Evolutionary conservation across 345 rosid species (phyloP), one percentile per base, ranked within the genome.

Genomic region (Brassica nigra): DNA sequence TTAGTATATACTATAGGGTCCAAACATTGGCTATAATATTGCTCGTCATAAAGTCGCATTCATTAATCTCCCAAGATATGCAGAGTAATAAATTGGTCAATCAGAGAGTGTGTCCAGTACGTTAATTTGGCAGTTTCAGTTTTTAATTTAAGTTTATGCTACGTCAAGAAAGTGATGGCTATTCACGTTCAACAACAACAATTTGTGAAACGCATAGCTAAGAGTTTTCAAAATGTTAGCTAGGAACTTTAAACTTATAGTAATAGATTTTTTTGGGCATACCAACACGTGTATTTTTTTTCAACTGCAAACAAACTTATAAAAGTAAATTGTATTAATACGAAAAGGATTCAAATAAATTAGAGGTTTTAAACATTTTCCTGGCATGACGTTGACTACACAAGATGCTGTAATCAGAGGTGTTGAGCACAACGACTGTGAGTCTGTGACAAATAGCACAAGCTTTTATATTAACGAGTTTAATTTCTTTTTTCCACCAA

Each of bases 1-100:
- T 47, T 27, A 69, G n/a, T 14, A 14, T 37, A 37, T 44, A 44
- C 55, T n/a, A 49, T 49, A 49, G 6, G 52, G 39, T 47, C 12
- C 61, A 29, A 8, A 44, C 55, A 20, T 10, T 54, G 74, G 29
- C 47, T 16, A 55, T 15, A 70, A 55, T 15, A 70, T 31, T 31
- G 63, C 31, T 31, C 63, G 74, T 70, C 74, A 54, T 42, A 14
- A 54, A 49, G 62, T 69, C 73, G 23, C 37, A 34, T 34, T 34
- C 37, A 34, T 34, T 6, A 34, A 34, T 34, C 37, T 34, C 37
- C 37, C 37, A 34, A 34, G 37, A 34, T 39, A 39, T 3, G 47
- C 47, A 68, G 23, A 68, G 12, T 42, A 12, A 12, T 68, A 37
- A 59, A 23, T 72, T 27, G 44, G 18, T 42, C 68, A 61, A 28